A percentile compares a stretch with the other conserved stretches of the same genome.
Conservation (phyloP, 495 filamentous ascomycete species). For the Viridothelium virens region DNA sequence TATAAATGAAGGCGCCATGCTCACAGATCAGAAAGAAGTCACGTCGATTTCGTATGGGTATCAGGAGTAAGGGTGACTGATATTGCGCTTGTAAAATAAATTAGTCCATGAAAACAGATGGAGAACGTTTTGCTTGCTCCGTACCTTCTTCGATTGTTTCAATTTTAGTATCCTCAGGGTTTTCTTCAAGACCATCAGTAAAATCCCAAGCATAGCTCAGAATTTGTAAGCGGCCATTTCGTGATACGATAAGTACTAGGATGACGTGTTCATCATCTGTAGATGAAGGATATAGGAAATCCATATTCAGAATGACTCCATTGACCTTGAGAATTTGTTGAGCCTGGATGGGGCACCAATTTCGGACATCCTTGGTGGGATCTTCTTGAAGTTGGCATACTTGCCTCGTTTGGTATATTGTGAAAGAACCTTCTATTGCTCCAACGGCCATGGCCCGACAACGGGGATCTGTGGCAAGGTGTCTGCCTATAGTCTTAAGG, state of each 20-base stretch:
- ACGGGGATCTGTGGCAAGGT: constrained; percentile 74
- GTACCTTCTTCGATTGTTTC: constrained; percentile 20
- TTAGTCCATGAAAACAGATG: constrained; percentile 4
- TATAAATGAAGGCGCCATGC: constrained; percentile 11
- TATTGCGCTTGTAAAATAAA: constrained; percentile 12
- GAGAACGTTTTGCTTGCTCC: constrained; percentile 12
- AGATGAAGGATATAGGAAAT: constrained; percentile 59
- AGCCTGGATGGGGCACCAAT: constrained; percentile 32
- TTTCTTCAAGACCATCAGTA: constrained; percentile 27
- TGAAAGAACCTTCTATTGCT: constrained; percentile 49
- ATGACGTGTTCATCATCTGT: constrained; percentile 57
- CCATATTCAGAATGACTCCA: constrained; percentile 74
- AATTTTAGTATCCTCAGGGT: constrained; percentile 15
- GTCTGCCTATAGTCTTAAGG: constrained; percentile 59
- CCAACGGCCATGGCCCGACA: constrained; percentile 60
- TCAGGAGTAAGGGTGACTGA: constrained; percentile 17
- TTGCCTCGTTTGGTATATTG: constrained; percentile 55
- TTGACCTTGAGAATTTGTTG: constrained; percentile 53
- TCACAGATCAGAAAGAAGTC: constrained; percentile 24
- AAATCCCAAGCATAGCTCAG: constrained; percentile 70
- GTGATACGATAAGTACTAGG: constrained; percentile 62
- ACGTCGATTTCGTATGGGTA: constrained; percentile 21
- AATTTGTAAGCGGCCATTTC: constrained; percentile 52
- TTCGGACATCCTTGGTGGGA: constrained; percentile 26
- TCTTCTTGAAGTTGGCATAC: constrained; percentile 41